Conservation (phyloP, 495 filamentous ascomycete species). For the Neurospora sp. region DNA sequence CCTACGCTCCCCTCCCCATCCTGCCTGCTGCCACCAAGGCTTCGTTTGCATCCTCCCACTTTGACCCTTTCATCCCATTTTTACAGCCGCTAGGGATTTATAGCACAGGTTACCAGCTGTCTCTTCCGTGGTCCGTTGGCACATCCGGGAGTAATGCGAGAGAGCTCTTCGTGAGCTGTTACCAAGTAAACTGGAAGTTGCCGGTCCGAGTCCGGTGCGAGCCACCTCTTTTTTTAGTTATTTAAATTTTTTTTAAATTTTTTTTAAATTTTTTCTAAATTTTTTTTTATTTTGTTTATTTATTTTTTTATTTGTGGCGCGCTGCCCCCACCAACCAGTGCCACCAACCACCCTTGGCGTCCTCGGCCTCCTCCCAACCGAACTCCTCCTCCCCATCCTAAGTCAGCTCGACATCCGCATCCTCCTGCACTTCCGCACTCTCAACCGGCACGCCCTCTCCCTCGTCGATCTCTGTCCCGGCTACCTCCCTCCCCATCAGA, state of each 20-base stretch:
- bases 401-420: not conserved
- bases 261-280: too few species aligned
- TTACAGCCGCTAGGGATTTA: not conserved
- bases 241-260: too few species aligned
- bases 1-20: not conserved
- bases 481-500: not conserved
- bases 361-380: not conserved
- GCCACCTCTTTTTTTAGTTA: not conserved
- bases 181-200: not conserved
- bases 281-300: too few species aligned
- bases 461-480: not conserved
- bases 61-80: not conserved
- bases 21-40: not conserved
- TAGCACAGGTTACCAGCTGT: not conserved
- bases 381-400: not conserved
- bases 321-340: not conserved
- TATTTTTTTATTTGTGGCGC: not conserved
- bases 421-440: not conserved
- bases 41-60: not conserved
- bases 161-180: not conserved
- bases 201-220: not conserved
- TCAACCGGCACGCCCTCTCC: not conserved
- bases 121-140: not conserved
- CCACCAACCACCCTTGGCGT: not conserved
- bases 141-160: not conserved